Evolutionary conservation across 306 rosid genomes (phyloP).

Genomic region (Trichosanthes cucumerina): DNA sequence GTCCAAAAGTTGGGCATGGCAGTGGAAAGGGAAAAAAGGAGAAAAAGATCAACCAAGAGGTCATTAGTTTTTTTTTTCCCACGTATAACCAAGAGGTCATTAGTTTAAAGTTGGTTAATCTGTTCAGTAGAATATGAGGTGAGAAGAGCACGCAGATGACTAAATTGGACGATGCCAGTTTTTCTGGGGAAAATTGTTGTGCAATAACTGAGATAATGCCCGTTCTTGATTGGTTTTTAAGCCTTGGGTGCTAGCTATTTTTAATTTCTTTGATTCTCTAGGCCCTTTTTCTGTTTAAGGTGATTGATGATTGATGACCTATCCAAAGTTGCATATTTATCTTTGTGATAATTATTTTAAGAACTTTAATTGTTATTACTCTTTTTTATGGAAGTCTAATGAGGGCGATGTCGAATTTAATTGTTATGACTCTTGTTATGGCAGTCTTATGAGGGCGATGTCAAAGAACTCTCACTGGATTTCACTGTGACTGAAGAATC

Average conservation of each 20-base stretch:
- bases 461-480: slow-evolving; percentile 75
- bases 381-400: slow-evolving; percentile 52
- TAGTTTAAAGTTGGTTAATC: neutral
- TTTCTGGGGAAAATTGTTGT: neutral
- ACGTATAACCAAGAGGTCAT: neutral
- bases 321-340: neutral
- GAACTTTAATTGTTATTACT: neutral
- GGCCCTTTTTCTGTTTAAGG: neutral
- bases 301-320: neutral
- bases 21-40: neutral
- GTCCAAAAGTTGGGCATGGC: neutral
- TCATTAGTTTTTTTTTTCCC: neutral
- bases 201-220: neutral
- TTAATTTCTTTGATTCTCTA: neutral
- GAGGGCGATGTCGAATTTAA: slow-evolving; percentile 54
- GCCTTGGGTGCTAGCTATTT: neutral
- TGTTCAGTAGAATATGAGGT: neutral
- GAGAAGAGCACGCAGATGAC: neutral
- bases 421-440: slow-evolving; percentile 14
- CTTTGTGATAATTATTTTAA: neutral
- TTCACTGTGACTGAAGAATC: slow-evolving; percentile 96
- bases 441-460: slow-evolving; percentile 83
- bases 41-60: neutral
- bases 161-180: neutral
- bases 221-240: neutral